A percentile compares a stretch with the other conserved stretches of the same genome.
These are phyloP conservation scores for Herpetomonas tarakana DNA, from an alignment of 208 protist genomes.

Conservation along the genomic window DNA sequence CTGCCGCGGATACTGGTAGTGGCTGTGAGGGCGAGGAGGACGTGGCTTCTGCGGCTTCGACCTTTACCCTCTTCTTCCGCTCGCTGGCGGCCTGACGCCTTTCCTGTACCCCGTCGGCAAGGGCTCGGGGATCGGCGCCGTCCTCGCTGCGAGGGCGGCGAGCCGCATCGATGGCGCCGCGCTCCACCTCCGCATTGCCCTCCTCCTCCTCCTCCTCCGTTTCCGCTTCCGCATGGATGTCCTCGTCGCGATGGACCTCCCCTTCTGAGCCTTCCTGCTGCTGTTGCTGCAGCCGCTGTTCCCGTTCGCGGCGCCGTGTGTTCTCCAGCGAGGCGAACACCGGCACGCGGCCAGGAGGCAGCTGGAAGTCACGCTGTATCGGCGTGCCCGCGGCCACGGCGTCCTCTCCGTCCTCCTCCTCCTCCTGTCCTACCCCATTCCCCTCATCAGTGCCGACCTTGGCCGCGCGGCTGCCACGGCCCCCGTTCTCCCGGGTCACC, in stretches of 20 bases:
- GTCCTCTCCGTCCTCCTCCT: conserved; percentile 20
- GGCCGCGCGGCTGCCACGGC: background rate
- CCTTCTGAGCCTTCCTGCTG: background rate
- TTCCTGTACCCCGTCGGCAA: too few species aligned
- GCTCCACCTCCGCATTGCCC: conserved; percentile 11
- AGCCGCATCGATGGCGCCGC: too few species aligned
- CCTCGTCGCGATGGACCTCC: background rate
- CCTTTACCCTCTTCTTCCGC: background rate
- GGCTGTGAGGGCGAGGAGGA: background rate
- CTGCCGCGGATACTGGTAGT: background rate
- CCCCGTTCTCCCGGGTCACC: background rate
- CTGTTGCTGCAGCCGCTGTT: conserved; percentile 12
- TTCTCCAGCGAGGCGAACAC: background rate
- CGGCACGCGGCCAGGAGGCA: background rate
- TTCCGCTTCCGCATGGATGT: background rate
- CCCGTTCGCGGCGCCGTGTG: conserved; percentile 2
- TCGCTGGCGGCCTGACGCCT: background rate
- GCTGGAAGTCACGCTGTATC: background rate
- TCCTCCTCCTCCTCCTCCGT: conserved; percentile 21
- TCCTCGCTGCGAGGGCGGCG: background rate
- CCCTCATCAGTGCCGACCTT: too few species aligned
- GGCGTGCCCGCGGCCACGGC: conserved; percentile 13
- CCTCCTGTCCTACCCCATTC: too few species aligned
- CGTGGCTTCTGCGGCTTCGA: background rate
- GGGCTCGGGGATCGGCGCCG: too few species aligned